phyloP scores from a whole-genome alignment of 805 yeast species.

The Candida mattraensis region DNA sequence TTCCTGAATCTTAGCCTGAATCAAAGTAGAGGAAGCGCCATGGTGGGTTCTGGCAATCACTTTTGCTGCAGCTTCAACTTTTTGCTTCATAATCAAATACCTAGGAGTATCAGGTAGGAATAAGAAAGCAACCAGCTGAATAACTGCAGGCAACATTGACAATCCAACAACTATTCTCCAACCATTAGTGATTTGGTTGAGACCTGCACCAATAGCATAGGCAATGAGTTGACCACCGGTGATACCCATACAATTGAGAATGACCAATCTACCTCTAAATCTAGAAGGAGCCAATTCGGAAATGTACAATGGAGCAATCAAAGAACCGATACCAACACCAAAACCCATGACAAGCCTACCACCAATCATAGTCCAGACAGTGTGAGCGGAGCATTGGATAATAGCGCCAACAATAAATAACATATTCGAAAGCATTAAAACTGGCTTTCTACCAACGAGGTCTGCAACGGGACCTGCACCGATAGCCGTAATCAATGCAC shows the following conservation, averaged over 20 bases:
- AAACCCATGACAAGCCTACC: constrained; percentile 94
- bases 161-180: constrained; percentile 94
- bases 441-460: constrained; percentile 78
- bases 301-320: constrained; percentile 91
- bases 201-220: constrained; percentile 90
- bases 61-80: constrained; percentile 59
- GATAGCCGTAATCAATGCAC: constrained; percentile 80
- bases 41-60: constrained; percentile 66
- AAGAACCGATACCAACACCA: constrained; percentile 94
- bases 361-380: constrained; percentile 86
- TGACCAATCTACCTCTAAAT: constrained; percentile 88
- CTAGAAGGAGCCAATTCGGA: constrained; percentile 90
- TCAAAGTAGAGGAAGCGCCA: constrained; percentile 60
- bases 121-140: constrained; percentile 73
- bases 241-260: constrained; percentile 82
- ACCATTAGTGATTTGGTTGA: constrained; percentile 70
- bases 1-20: constrained; percentile 68
- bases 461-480: constrained; percentile 84
- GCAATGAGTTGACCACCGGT: constrained; percentile 96
- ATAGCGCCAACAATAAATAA: constrained; percentile 83
- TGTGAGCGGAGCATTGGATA: constrained; percentile 76
- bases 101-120: constrained; percentile 97
- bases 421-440: constrained; percentile 77
- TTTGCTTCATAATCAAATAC: constrained; percentile 72
- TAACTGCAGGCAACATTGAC: constrained; percentile 80